A percentile compares a stretch with the other conserved stretches of the same genome.
These are phyloP conservation scores for Thalassiosira sp. DNA, from an alignment of 352 stramenopile genomes.

Conservation along the genomic window DNA sequence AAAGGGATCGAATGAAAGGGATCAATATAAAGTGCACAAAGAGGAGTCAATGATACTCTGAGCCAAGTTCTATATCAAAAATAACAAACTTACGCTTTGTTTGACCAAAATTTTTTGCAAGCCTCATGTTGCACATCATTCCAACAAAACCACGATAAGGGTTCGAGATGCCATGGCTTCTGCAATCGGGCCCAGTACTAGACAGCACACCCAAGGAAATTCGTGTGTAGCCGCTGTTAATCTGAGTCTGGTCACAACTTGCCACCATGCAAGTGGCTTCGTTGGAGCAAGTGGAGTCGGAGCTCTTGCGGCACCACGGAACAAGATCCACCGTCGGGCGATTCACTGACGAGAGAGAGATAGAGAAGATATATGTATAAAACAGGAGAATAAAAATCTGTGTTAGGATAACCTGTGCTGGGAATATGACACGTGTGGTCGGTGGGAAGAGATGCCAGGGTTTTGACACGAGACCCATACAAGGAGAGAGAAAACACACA, in stretches of 20 bases:
- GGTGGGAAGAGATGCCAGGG: too few species aligned
- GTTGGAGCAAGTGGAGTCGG: not conserved
- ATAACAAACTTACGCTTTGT: not conserved
- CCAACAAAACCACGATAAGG: not conserved
- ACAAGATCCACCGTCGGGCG: too few species aligned
- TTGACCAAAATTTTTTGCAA: not conserved
- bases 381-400: too few species aligned
- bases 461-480: too few species aligned
- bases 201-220: conserved; percentile 13
- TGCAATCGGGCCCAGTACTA: not conserved
- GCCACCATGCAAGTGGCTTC: conserved; percentile 6
- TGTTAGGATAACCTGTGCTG: too few species aligned
- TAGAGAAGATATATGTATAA: too few species aligned
- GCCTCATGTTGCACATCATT: conserved; percentile 1
- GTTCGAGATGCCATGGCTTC: not conserved
- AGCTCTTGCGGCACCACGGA: not conserved
- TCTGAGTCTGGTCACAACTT: not conserved
- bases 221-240: not conserved
- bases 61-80: not conserved
- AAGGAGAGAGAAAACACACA: too few species aligned
- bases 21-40: not conserved
- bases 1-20: not conserved
- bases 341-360: conserved; percentile 4
- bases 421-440: too few species aligned
- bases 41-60: not conserved